Evolutionary conservation across 495 filamentous ascomycete species (phyloP), one percentile per base, ranked within the genome.

Genomic region (Podospora tetraspora): DNA sequence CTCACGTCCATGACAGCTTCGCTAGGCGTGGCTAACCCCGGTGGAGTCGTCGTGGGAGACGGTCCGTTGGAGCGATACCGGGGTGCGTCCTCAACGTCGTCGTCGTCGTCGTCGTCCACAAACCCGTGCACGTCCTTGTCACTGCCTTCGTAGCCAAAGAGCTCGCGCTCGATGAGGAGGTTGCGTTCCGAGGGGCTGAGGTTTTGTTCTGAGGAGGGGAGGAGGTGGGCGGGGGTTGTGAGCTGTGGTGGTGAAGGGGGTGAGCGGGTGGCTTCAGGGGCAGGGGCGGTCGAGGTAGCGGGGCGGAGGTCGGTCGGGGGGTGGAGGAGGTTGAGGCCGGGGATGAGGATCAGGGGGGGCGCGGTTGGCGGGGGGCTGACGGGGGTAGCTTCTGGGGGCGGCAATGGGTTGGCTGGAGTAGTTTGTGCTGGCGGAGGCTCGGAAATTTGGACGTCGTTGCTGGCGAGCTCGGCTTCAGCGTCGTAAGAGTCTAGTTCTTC

Each of bases 1-100:
- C 75, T 74, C 1, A 67, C 29, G 1, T 71, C 27, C 75, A 77
- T 77, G n/a, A 61, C 59, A 0, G 74, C 73, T 24, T 72, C 72
- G 4, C 70, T 72, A 56, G 66, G 7, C 37, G 59, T 12, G 32
- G 56, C 63, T 43, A 23, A 8, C 1, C 58, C 22, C 11, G 21
- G 21, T 19, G 11, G 13, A 34, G 23, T 32, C n/a, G 25, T 52
- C 22, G 11, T 16, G 19, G 32, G 61, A 21, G 43, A 52, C 0
- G 43, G 43, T 0, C 43, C 43, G 43, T 52, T 52, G 19, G 43
- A 52, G 9, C 43, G 43, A n/a, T 6, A 8, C 9, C 13, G 56
- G 30, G 59, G 21, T 57, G 64, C 16, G 66, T 65, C 11, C 21
- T 6, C 22, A 21, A 25, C 12, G 61, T 6, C 30, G 61, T 22